Evolutionary conservation across 2,329 filamentous ascomycete genomes (phyloP), one percentile per base, ranked within the genome.

Genomic region (Ceratocystis cacaofunesta): DNA sequence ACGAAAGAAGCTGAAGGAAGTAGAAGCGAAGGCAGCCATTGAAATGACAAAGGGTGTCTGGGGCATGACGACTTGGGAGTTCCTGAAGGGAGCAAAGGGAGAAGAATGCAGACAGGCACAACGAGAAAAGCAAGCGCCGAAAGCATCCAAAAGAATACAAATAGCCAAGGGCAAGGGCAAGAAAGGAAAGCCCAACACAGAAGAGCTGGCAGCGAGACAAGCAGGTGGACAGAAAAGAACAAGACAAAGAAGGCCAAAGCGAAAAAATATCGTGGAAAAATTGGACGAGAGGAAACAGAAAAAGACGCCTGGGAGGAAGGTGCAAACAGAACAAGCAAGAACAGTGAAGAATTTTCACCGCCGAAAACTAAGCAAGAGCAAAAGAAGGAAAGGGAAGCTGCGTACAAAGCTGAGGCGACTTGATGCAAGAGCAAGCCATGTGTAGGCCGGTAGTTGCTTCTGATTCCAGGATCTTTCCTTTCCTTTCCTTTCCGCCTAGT

Each of bases 381-480:
- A 52, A 61, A 50, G 30, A 63, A 50, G 48, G 28, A 32, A 63
- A 60, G 48, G 52, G 46, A 63, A 60, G 65, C 22, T 43, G 52
- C 28, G 25, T 57, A 32, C 52, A 28, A 57, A 57, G 52, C 52
- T 57, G 52, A 57, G 52, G 28, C 5, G 52, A 57, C 4, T 36
- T n/a, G 52, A 32, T 32, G 52, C 25, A 57, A 57, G 52, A 57
- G 28, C 50, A 57, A 41, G 62, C 63, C 61, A 30, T 46, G 43
- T 57, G 52, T 57, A 52, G 48, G 25, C 43, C 44, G 60, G 60
- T 44, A 61, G 32, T 61, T 61, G 60, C 60, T 44, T 61, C 60
- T 61, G 36, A 44, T 61, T 22, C 60, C 36, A 28, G 60, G 78
- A 77, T 69, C 89, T 81, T 73, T 87, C 88, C 65, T 77, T 78